These are phyloP conservation scores for Catharanthus roseus DNA, from an alignment of 257 asterid species.

Conservation along the genomic window DNA sequence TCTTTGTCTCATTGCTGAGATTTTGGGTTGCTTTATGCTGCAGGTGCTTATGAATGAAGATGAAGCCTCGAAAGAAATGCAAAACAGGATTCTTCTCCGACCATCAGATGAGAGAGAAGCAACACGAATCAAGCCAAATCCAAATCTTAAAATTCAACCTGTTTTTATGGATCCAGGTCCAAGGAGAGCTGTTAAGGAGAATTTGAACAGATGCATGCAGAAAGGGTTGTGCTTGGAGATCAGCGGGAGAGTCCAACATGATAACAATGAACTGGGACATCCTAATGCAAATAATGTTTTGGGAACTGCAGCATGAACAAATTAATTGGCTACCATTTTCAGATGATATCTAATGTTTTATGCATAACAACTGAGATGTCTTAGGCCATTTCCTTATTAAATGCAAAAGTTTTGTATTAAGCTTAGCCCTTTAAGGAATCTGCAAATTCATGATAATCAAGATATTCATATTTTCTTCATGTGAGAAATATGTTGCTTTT, in stretches of 20 bases:
- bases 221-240: slow-evolving; percentile 78
- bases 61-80: slow-evolving; percentile 57
- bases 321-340: background rate
- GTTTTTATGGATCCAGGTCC: slow-evolving; percentile 74
- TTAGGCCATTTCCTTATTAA: background rate
- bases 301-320: background rate
- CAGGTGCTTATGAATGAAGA: slow-evolving; percentile 90
- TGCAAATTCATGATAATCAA: no score
- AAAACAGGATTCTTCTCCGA: slow-evolving; percentile 53
- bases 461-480: background rate
- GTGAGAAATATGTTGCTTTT: no score
- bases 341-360: background rate
- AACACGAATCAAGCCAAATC: slow-evolving; percentile 70
- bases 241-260: slow-evolving; percentile 88
- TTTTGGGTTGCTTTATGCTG: background rate
- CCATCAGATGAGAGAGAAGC: slow-evolving; percentile 57
- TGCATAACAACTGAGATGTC: background rate
- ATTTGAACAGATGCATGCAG: slow-evolving; percentile 27
- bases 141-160: slow-evolving; percentile 67
- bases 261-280: slow-evolving; percentile 33
- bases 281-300: background rate
- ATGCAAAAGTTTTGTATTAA: background rate
- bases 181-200: slow-evolving; percentile 42
- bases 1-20: background rate
- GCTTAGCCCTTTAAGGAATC: no score